Conservation (phyloP, 164 flowering plant species). For the Vitis amurensis region DNA sequence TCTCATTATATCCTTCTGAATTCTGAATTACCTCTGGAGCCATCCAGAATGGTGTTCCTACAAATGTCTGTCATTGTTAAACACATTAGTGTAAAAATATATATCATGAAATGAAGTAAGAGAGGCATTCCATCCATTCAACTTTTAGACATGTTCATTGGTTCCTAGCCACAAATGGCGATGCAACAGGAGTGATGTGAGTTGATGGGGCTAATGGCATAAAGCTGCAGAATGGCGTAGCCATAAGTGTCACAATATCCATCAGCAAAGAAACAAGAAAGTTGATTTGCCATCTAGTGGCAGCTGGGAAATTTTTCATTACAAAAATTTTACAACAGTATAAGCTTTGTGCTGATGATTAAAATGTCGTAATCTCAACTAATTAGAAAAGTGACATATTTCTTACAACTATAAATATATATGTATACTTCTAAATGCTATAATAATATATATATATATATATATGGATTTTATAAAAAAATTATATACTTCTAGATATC, state of each 20-base stretch:
- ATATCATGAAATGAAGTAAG: background rate
- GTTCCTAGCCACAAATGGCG: too few species aligned
- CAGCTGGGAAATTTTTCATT: background rate
- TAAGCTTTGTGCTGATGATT: background rate
- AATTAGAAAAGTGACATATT: background rate
- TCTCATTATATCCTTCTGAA: constrained; percentile 96
- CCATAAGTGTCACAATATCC: too few species aligned
- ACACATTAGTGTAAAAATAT: constrained; percentile 21
- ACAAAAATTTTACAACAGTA: background rate
- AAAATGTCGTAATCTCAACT: background rate
- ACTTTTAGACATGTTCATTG: too few species aligned
- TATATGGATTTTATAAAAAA: too few species aligned
- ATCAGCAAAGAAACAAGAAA: too few species aligned
- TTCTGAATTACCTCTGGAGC: constrained; percentile 99
- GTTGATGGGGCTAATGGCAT: too few species aligned
- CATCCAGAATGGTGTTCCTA: constrained; percentile 99
- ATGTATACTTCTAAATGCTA: background rate
- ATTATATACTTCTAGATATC: too few species aligned
- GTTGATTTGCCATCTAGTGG: background rate
- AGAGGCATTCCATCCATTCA: too few species aligned
- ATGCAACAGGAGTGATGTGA: too few species aligned
- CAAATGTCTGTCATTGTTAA: constrained; percentile 80
- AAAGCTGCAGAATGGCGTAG: too few species aligned
- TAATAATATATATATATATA: background rate
- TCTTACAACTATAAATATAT: background rate